Percentiles rank a stretch among this genome's conserved stretches.
Conservation (phyloP, 352 stramenopile species). For the Phytophthora europaea region DNA sequence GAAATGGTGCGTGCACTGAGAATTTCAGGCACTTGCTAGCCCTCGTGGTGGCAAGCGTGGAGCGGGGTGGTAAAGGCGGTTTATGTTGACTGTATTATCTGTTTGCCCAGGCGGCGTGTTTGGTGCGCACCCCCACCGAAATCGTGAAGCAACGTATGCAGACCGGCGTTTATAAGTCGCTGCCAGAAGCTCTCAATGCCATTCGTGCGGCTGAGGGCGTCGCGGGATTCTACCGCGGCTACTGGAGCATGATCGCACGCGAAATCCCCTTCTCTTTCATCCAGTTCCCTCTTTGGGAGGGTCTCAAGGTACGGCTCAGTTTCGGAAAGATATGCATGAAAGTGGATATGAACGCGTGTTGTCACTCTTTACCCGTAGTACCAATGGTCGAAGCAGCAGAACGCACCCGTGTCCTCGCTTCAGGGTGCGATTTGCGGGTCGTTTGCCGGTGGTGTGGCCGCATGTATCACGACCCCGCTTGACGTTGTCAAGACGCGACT, state of each 20-base stretch:
- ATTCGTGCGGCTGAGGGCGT: constrained; percentile 87
- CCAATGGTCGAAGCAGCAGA: constrained; percentile 84
- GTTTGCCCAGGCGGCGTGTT: constrained; percentile 88
- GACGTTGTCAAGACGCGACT: constrained; percentile 99
- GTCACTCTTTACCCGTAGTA: constrained; percentile 44
- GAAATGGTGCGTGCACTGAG: constrained; percentile 84
- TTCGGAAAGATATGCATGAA: neutral
- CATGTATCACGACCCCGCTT: constrained; percentile 98
- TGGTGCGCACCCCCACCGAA: constrained; percentile 99
- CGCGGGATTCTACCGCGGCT: constrained; percentile 96
- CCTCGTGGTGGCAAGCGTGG: neutral
- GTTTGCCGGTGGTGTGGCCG: constrained; percentile 95
- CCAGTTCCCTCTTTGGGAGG: constrained; percentile 99
- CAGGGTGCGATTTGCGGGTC: constrained; percentile 97
- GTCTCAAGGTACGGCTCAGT: constrained; percentile 87
- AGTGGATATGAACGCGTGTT: constrained; percentile 10
- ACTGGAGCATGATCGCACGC: constrained; percentile 98
- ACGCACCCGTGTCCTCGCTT: constrained; percentile 84
- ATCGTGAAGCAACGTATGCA: constrained; percentile 99
- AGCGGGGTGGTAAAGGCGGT: neutral
- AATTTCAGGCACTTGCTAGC: neutral
- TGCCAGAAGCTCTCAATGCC: constrained; percentile 69
- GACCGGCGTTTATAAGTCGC: constrained; percentile 90
- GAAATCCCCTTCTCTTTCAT: constrained; percentile 99
- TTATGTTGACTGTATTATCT: constrained; percentile 3